Conservation (phyloP, 139 green algal species). For the Coelastrella sp. region DNA sequence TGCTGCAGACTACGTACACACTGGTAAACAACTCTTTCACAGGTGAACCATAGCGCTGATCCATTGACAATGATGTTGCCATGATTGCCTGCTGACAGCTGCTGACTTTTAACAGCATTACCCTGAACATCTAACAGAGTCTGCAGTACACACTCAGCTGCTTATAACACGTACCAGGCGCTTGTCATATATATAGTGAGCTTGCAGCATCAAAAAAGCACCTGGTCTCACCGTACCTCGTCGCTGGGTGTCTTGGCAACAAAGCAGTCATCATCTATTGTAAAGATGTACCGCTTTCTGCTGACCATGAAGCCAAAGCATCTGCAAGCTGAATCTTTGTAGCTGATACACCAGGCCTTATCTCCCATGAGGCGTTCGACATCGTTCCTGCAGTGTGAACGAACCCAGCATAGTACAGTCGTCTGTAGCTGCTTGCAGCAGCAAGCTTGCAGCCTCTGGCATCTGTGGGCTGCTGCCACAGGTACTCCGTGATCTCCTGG, state of each 20-base stretch:
- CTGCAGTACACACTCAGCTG: too few species aligned
- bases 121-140: too few species aligned
- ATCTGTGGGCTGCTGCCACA: not conserved
- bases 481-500: too few species aligned
- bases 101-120: too few species aligned
- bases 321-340: constrained; percentile 95
- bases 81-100: too few species aligned
- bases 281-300: constrained; percentile 97
- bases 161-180: too few species aligned
- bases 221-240: too few species aligned
- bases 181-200: not conserved
- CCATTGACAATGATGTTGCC: too few species aligned
- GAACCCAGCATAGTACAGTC: not conserved
- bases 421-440: not conserved
- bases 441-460: not conserved
- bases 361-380: constrained; percentile 96
- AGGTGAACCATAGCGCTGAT: too few species aligned
- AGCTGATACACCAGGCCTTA: constrained; percentile 96
- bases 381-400: constrained; percentile 72
- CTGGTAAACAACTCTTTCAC: too few species aligned
- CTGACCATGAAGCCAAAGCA: constrained; percentile 97
- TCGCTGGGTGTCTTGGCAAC: constrained; percentile 79
- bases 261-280: constrained; percentile 98
- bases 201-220: too few species aligned
- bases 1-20: too few species aligned